These are phyloP conservation scores for Stephanodiscus triporus DNA, from an alignment of 108 stramenopile species.

Conservation along the genomic window DNA sequence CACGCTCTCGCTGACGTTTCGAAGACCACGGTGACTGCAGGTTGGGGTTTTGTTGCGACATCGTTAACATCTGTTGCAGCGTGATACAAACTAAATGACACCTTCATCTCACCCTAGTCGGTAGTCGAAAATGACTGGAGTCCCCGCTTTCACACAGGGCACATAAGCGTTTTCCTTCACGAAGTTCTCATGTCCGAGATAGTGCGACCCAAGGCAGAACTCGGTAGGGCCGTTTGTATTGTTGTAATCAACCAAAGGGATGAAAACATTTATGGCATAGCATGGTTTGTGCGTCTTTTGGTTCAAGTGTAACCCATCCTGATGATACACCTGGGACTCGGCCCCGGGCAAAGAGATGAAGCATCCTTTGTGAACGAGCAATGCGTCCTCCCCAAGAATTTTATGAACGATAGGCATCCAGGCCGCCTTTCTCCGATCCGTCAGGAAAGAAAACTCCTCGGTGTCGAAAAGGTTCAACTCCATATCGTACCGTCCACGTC, in stretches of 20 bases:
- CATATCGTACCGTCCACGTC: slow-evolving; percentile 87
- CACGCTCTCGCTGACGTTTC: slow-evolving; percentile 57
- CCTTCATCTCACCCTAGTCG: slow-evolving; percentile 60
- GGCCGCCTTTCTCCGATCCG: slow-evolving; percentile 65
- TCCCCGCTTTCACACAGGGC: slow-evolving; percentile 70
- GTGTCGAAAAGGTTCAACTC: slow-evolving; percentile 74
- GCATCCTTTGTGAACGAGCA: slow-evolving; percentile 83
- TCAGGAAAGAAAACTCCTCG: slow-evolving; percentile 65
- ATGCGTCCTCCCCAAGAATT: slow-evolving; percentile 78
- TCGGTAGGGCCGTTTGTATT: slow-evolving; percentile 83
- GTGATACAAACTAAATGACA: neutral
- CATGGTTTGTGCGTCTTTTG: slow-evolving; percentile 75
- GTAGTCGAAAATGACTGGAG: slow-evolving; percentile 88
- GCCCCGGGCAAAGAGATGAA: slow-evolving; percentile 80
- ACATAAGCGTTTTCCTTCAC: slow-evolving; percentile 69
- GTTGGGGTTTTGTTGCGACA: neutral
- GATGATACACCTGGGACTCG: slow-evolving; percentile 81
- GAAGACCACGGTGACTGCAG: slow-evolving; percentile 71
- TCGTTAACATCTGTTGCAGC: neutral
- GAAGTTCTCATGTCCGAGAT: slow-evolving; percentile 77
- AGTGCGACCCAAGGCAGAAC: slow-evolving; percentile 85
- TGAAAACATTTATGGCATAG: slow-evolving; percentile 91
- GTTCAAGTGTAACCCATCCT: slow-evolving; percentile 88
- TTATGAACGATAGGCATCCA: slow-evolving; percentile 86
- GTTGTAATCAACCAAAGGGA: slow-evolving; percentile 81